Evolutionary conservation across 2,329 filamentous ascomycete species (phyloP).

Genomic region (Cladophialophora psammophila): DNA sequence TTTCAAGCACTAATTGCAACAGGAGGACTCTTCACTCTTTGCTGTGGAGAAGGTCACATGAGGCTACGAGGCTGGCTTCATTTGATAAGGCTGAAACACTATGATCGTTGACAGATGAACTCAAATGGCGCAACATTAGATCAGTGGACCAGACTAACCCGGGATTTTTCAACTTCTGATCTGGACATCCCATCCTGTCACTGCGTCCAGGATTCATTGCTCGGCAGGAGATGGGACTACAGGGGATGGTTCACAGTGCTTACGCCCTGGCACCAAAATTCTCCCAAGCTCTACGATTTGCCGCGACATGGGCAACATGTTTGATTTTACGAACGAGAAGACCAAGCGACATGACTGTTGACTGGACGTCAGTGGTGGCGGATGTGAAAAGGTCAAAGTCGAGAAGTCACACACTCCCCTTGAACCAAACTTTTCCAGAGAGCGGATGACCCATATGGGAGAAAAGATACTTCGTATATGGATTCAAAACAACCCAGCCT

Average conservation of each 20-base stretch:
- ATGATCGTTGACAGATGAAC: background rate
- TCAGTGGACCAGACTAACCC: background rate
- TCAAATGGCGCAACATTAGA: background rate
- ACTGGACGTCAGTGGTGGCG: background rate
- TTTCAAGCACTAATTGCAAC: background rate
- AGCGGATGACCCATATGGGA: background rate
- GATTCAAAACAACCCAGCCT: background rate
- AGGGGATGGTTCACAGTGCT: background rate
- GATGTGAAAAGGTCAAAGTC: background rate
- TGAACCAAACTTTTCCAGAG: background rate
- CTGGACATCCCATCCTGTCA: background rate
- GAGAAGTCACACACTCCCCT: background rate
- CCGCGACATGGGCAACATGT: background rate
- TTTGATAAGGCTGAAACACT: background rate
- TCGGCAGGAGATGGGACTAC: background rate
- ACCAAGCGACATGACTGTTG: background rate
- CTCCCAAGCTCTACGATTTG: background rate
- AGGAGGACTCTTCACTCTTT: background rate
- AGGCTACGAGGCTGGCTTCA: background rate
- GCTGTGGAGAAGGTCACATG: background rate
- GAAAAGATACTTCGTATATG: background rate
- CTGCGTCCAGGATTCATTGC: background rate
- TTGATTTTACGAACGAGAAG: background rate
- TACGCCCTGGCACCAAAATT: background rate
- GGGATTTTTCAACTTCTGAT: background rate